phyloP scores from a whole-genome alignment of 768 basidiomycete genomes.

The Chalciporus piperatus region DNA sequence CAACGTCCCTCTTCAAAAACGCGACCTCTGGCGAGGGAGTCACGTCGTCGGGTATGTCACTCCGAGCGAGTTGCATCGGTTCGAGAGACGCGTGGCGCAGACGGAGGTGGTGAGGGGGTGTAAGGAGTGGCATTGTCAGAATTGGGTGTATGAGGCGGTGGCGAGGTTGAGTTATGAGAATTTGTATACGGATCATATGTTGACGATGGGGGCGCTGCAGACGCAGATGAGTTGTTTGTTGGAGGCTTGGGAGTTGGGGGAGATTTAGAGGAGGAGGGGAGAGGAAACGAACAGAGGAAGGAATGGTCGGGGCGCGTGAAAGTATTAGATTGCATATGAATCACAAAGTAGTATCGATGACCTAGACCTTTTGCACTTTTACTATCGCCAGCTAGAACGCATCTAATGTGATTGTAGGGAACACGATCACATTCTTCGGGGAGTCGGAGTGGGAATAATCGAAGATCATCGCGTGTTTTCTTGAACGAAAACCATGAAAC shows the following conservation, averaged over 20 bases:
- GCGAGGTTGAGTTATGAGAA: slow-evolving; percentile 2
- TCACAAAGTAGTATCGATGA: not conserved
- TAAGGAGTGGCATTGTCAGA: slow-evolving; percentile 25
- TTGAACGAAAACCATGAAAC: not conserved
- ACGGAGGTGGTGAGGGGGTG: slow-evolving; percentile 20
- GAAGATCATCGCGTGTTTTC: not conserved
- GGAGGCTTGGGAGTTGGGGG: slow-evolving; percentile 30
- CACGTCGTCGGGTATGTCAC: slow-evolving; percentile 23
- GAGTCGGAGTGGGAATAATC: not conserved
- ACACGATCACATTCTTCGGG: not conserved
- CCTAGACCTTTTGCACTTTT: not conserved
- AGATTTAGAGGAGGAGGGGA: slow-evolving; percentile 15
- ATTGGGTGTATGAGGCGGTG: slow-evolving; percentile 27
- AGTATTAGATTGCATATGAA: not conserved
- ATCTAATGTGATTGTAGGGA: not conserved
- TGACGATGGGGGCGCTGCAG: slow-evolving; percentile 18
- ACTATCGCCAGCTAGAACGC: not conserved
- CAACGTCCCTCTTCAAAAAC: slow-evolving; percentile 2
- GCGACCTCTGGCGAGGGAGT: slow-evolving; percentile 24
- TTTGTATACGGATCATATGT: slow-evolving; percentile 12
- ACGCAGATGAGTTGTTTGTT: slow-evolving; percentile 24
- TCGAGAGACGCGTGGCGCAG: slow-evolving; percentile 13
- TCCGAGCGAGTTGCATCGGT: slow-evolving; percentile 6
- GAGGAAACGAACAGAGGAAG: not conserved
- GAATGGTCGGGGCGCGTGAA: not conserved